Conservation (phyloP, 257 asterid species). For the Penstemon davidsonii region DNA sequence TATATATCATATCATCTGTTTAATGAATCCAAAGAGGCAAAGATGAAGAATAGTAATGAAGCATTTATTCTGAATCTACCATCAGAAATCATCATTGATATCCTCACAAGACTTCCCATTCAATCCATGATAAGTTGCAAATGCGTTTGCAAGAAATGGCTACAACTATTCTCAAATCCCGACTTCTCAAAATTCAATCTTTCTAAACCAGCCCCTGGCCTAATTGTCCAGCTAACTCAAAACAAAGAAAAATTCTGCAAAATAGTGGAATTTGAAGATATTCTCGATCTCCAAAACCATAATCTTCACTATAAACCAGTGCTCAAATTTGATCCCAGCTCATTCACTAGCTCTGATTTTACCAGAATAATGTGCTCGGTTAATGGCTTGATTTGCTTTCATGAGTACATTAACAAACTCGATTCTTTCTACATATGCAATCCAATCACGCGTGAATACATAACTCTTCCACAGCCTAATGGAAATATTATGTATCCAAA, state of each 20-base stretch:
- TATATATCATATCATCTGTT: no score
- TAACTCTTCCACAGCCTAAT: constrained; percentile 25
- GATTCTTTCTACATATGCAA: constrained; percentile 34
- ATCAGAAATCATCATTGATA: constrained; percentile 27
- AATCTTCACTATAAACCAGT: constrained; percentile 27
- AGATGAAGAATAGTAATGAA: not conserved
- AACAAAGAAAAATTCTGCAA: not conserved
- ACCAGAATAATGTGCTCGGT: constrained; percentile 3
- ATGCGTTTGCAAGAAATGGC: constrained; percentile 42
- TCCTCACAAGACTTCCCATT: constrained; percentile 35
- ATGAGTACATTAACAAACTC: not conserved
- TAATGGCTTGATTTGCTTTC: constrained; percentile 30
- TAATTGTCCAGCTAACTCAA: constrained; percentile 4
- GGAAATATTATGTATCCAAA: constrained; percentile 10
- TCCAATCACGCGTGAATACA: constrained; percentile 39
- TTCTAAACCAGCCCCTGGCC: constrained; percentile 29
- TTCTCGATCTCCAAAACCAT: constrained; percentile 15
- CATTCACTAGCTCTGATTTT: not conserved
- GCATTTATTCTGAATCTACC: constrained; percentile 28
- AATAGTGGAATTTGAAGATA: constrained; percentile 26
- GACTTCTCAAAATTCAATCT: constrained; percentile 32
- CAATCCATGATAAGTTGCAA: constrained; percentile 25
- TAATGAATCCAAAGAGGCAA: not conserved
- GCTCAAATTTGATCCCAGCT: constrained; percentile 12
- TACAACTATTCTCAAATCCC: constrained; percentile 4